These are phyloP conservation scores for Leccinum broughii DNA, from an alignment of 768 basidiomycete species.

Conservation along the genomic window DNA sequence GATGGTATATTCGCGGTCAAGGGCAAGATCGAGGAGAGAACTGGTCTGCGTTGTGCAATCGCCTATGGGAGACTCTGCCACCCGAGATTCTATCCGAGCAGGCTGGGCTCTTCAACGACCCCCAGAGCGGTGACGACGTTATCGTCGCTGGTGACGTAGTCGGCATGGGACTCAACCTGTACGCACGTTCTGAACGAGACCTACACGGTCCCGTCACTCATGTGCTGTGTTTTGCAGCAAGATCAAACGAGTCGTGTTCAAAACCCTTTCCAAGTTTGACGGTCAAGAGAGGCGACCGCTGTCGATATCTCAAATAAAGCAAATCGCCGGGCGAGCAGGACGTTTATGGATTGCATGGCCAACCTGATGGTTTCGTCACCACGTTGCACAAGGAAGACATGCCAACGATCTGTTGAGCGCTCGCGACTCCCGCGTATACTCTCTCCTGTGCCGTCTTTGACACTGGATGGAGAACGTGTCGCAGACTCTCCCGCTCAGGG, in stretches of 20 bases:
- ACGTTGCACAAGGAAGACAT: conserved; percentile 68
- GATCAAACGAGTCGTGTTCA: conserved; percentile 87
- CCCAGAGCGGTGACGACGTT: conserved; percentile 79
- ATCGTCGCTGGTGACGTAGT: conserved; percentile 94
- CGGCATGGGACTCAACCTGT: conserved; percentile 73
- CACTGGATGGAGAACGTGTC: conserved; percentile 30
- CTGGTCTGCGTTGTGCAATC: conserved; percentile 82
- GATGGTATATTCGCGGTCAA: conserved; percentile 76
- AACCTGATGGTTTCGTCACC: conserved; percentile 67
- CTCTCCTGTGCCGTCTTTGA: conserved; percentile 55
- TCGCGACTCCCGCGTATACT: conserved; percentile 50
- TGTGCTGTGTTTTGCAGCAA: conserved; percentile 45
- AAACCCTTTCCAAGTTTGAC: conserved; percentile 65
- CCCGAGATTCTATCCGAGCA: conserved; percentile 92
- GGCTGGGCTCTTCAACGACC: conserved; percentile 88
- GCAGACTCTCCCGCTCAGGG: conserved; percentile 44
- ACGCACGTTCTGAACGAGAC: conserved; percentile 28
- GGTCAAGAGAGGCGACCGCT: conserved; percentile 48
- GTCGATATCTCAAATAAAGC: conserved; percentile 80
- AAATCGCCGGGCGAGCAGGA: conserved; percentile 93
- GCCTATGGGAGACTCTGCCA: conserved; percentile 85
- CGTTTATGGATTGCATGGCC: conserved; percentile 71
- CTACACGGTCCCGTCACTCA: not conserved
- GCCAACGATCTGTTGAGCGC: conserved; percentile 52
- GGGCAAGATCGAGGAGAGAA: conserved; percentile 47